These are phyloP conservation scores for Phytophthora fragariaefolia DNA, from an alignment of 352 stramenopile genomes.

Conservation along the genomic window DNA sequence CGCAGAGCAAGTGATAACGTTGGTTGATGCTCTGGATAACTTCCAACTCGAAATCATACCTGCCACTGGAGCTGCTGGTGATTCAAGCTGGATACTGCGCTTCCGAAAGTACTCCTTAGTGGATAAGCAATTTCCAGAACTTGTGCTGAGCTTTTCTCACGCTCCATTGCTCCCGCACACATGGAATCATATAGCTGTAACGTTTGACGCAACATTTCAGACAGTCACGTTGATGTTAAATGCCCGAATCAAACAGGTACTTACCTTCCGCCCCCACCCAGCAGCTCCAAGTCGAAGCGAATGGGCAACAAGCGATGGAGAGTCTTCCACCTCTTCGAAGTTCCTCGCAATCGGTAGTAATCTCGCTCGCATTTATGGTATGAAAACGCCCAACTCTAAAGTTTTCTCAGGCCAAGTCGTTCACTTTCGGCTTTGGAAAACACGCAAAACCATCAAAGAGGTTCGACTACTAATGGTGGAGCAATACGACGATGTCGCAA, in stretches of 20 bases:
- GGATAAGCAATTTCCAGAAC: conserved; percentile 28
- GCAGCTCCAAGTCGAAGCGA: conserved; percentile 11
- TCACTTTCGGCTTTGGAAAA: conserved; percentile 40
- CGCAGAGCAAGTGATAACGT: conserved; percentile 29
- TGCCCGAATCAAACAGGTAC: conserved; percentile 28
- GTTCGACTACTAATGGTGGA: conserved; percentile 32
- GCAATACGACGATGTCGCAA: conserved; percentile 23
- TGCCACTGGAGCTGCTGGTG: neutral
- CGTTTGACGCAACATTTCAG: conserved; percentile 27
- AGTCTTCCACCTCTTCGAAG: conserved; percentile 6
- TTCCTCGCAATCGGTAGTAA: conserved; percentile 42
- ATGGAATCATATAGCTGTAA: conserved; percentile 44
- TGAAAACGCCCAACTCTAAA: conserved; percentile 9
- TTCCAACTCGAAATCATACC: conserved; percentile 41
- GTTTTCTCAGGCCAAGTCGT: conserved; percentile 37
- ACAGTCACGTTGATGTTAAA: conserved; percentile 40
- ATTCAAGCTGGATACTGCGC: conserved; percentile 29
- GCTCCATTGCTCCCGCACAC: conserved; percentile 8
- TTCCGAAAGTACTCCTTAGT: conserved; percentile 43
- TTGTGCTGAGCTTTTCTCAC: conserved; percentile 31
- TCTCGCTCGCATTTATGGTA: conserved; percentile 29
- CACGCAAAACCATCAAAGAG: conserved; percentile 27
- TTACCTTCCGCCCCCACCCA: conserved; percentile 16
- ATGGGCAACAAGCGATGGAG: conserved; percentile 7
- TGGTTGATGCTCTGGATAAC: conserved; percentile 44